These are phyloP conservation scores for Pythium chondricola DNA, from an alignment of 352 stramenopile species.

Conservation along the genomic window DNA sequence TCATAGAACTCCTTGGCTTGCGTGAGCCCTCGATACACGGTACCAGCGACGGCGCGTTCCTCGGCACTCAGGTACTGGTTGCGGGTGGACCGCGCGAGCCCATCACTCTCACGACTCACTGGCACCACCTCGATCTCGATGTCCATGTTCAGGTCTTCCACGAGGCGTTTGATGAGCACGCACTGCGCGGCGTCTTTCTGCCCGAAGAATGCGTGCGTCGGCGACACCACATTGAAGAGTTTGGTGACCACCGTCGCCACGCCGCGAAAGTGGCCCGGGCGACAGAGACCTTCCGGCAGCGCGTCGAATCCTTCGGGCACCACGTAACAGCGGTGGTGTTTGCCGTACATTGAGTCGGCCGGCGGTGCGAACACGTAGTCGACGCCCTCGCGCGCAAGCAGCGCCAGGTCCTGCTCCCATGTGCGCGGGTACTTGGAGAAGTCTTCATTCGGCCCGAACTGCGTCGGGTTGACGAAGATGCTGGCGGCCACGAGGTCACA, in stretches of 20 bases:
- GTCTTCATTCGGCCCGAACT: slow-evolving; percentile 98
- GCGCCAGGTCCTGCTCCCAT: slow-evolving; percentile 90
- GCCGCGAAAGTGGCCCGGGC: slow-evolving; percentile 96
- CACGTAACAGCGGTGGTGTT: slow-evolving; percentile 84
- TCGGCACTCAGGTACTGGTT: slow-evolving; percentile 96
- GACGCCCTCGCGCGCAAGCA: slow-evolving; percentile 84
- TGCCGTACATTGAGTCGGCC: slow-evolving; percentile 84
- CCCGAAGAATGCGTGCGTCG: slow-evolving; percentile 97
- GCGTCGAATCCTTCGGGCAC: slow-evolving; percentile 93
- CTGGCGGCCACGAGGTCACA: slow-evolving; percentile 95
- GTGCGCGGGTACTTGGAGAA: slow-evolving; percentile 97
- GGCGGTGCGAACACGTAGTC: slow-evolving; percentile 88
- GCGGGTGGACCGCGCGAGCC: slow-evolving; percentile 95
- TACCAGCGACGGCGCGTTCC: slow-evolving; percentile 82
- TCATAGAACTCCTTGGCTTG: slow-evolving; percentile 43
- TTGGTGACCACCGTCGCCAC: slow-evolving; percentile 99
- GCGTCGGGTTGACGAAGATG: slow-evolving; percentile 99
- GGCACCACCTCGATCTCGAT: slow-evolving; percentile 89
- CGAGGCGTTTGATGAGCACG: slow-evolving; percentile 93
- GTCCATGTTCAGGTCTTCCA: slow-evolving; percentile 95
- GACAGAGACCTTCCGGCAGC: slow-evolving; percentile 86
- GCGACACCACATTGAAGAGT: slow-evolving; percentile 98
- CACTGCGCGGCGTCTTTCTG: slow-evolving; percentile 99
- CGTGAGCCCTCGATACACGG: slow-evolving; percentile 84
- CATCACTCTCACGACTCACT: slow-evolving; percentile 93